Base-by-base conservation (phyloP, 345 rosid genomes). In the Sonneratia caseolaris region DNA sequence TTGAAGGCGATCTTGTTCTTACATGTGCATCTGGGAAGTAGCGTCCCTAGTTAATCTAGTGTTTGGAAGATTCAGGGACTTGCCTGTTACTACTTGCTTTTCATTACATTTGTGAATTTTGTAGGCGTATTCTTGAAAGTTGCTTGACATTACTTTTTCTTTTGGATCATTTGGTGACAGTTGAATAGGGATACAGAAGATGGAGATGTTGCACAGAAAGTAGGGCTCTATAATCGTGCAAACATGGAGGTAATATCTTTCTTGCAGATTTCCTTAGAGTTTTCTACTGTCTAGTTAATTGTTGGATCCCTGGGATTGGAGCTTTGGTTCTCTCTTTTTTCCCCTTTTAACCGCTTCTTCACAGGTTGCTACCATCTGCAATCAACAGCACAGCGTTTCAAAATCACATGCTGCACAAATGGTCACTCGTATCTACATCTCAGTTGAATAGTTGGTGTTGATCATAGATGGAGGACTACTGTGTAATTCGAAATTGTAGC, bases 281-380 rank as follows among this genome's bases (percentile, higher is more conserved):
- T 9, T 11, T 6, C 18, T n/a, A 32, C 32, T 27, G 32, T 70
- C 8, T 37, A 1, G 1, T 8, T 70, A 4, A 16, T 27, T 62
- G 66, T 62, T 62, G 37, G 38, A 24, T 14, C 16, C 5, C 37
- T 62, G 15, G 18, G 19, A 37, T 18, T 62, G 38, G 10, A 62
- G 32, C 66, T 11, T 12, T 62, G 4, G 27, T 62, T 12, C 66
- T 32, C 19, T 18, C 0, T 18, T 53, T 53, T 7, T 3, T 64
- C 62, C 68, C 14, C 77, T 69, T 64, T 71, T 76, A 27, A 27
- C 32, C 32, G 32, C 32, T 27, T 27, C 32, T 27, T 27, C 32
- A 70, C 86, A 96, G 99, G 99, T 96, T 73, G 99, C 99, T 43
- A 89, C 92, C 76, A 96, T 96, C 68, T 96, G 99, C 86, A 96